Base-by-base conservation (phyloP, 306 rosid genomes). In the Oxytropis ochrocephala region DNA sequence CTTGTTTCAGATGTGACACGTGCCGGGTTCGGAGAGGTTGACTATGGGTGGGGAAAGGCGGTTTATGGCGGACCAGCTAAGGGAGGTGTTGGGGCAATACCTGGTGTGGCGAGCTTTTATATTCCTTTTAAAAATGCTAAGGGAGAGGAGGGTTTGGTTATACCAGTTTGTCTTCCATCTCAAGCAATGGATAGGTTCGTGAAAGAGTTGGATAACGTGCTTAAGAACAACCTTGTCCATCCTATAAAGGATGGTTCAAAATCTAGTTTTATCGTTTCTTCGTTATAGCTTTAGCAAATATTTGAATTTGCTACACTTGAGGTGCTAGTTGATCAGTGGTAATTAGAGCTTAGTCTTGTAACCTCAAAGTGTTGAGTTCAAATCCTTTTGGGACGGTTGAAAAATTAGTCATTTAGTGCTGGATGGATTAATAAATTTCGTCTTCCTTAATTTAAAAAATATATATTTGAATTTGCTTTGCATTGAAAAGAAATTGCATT, bases 171-270 rank as follows among this genome's bases (percentile, higher is more conserved):
- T 61, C 76, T 86, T 19, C 87, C 86, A 0, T 74, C 74, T 1
- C 70, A 64, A 0, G 82, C 87, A n/a, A 88, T 86, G 91, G 75
- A 75, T 0, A 78, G 72, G 38, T 88, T 88, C n/a, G 64, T 42
- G 0, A 18, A 17, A 9, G 86, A 78, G 76, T 48, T 85, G 19
- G 39, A 79, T 30, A 0, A 0, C 1, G 38, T 74, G 7, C 65
- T 85, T 51, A 53, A 13, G 8, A 51, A 33, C 4, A 38, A 38
- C 2, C 46, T 17, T 33, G 1, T 4, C 42, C 62, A 24, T 24
- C 21, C 57, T 24, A 30, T 6, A 11, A 35, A 4, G 49, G 1
- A 2, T 48, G 53, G 11, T 42, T n/a, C 24, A 11, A 27, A 21
- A 41, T 19, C 67, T 11, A 4, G 35, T 39, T 4, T 63, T 5